These are phyloP conservation scores for Coelastrella sp. DNA, from an alignment of 139 green algal species.

Conservation along the genomic window DNA sequence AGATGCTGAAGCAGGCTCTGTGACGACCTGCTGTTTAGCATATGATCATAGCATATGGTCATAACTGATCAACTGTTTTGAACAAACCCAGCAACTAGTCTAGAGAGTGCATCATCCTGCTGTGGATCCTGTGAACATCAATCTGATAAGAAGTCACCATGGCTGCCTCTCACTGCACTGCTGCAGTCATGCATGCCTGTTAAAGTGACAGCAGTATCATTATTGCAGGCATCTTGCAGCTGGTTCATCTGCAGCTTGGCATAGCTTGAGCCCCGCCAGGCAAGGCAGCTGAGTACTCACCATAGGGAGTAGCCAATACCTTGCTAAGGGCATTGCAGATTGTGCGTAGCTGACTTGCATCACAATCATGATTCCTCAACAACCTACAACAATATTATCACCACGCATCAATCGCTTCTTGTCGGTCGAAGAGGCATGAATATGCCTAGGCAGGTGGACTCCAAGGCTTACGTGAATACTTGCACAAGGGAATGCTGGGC, in stretches of 20 bases:
- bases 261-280: not conserved
- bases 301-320: conserved; percentile 19
- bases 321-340: conserved; percentile 26
- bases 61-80: too few species aligned
- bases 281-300: not conserved
- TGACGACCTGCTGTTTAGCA: not conserved
- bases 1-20: not conserved
- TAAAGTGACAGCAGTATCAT: too few species aligned
- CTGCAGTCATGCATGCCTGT: too few species aligned
- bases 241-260: too few species aligned
- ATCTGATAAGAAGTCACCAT: too few species aligned
- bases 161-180: too few species aligned
- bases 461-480: not conserved
- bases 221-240: not conserved
- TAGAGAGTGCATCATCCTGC: too few species aligned
- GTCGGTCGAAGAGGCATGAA: not conserved
- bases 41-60: not conserved
- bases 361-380: not conserved
- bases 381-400: not conserved
- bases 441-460: not conserved
- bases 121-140: too few species aligned
- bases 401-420: not conserved
- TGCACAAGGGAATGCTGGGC: conserved; percentile 10
- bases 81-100: too few species aligned
- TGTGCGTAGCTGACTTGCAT: not conserved